Conservation (phyloP, 2,329 filamentous ascomycete species). For the Fonsecaea pedrosoi region DNA sequence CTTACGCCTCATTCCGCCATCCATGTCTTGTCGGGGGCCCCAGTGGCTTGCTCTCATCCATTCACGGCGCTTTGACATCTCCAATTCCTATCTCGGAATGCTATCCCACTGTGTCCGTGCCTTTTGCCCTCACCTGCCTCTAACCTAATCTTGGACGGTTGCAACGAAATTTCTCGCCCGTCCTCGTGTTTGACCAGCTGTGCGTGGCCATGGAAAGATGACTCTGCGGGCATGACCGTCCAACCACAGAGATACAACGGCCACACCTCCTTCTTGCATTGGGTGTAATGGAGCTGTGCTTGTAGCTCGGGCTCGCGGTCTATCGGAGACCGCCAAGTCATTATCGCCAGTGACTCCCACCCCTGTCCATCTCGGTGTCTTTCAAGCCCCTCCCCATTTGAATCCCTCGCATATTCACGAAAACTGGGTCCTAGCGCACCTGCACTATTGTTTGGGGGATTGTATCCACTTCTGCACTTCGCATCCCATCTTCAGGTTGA, state of each 20-base stretch:
- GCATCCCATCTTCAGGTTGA: constrained; percentile 6
- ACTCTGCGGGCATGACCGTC: constrained; percentile 3
- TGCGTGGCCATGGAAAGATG: not conserved
- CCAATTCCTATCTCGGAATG: constrained; percentile 8
- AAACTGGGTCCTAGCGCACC: constrained; percentile 7
- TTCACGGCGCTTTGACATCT: constrained; percentile 14
- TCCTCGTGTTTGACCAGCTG: constrained; percentile 9
- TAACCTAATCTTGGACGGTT: not conserved
- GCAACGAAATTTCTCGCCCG: not conserved
- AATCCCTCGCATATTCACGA: constrained; percentile 9
- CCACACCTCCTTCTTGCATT: not conserved
- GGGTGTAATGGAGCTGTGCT: not conserved
- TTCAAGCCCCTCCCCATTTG: not conserved
- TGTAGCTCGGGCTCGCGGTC: constrained; percentile 9
- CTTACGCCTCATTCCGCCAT: constrained; percentile 29
- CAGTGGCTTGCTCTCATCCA: constrained; percentile 18
- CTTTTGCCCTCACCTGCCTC: constrained; percentile 3
- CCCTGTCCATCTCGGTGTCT: not conserved
- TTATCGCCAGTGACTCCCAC: not conserved
- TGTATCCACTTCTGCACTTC: constrained; percentile 16
- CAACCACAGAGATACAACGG: not conserved
- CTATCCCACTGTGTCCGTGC: constrained; percentile 17
- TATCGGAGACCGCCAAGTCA: constrained; percentile 23
- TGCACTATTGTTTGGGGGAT: constrained; percentile 22
- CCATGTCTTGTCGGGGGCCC: constrained; percentile 8